Evolutionary conservation across 805 yeast species (phyloP).

Genomic region (Scheffersomyces lignosus): DNA sequence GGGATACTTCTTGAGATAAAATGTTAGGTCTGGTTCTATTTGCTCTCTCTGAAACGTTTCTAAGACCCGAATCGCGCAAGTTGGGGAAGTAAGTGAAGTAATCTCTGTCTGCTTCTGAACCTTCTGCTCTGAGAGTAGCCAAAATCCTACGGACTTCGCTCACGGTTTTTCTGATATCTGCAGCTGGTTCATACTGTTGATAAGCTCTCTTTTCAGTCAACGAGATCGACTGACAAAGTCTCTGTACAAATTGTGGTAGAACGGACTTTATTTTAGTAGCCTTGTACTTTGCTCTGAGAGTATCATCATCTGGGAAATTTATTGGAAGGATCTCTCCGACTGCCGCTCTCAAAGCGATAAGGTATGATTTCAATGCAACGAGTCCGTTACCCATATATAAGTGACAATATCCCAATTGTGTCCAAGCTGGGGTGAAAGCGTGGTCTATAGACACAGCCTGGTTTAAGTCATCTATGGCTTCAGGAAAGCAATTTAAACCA

Average conservation of each 20-base stretch:
- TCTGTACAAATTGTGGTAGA: constrained; percentile 41
- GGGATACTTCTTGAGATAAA: constrained; percentile 38
- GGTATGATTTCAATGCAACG: constrained; percentile 33
- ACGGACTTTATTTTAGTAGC: constrained; percentile 20
- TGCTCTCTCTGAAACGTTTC: constrained; percentile 28
- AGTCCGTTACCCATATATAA: constrained; percentile 39
- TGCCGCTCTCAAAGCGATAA: constrained; percentile 27
- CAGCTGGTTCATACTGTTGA: constrained; percentile 32
- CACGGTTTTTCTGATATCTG: constrained; percentile 22
- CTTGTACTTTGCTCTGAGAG: constrained; percentile 17
- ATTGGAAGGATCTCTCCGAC: constrained; percentile 34
- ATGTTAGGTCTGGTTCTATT: constrained; percentile 35
- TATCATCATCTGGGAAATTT: constrained; percentile 14
- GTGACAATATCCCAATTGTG: constrained; percentile 44
- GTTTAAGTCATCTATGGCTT: constrained; percentile 38
- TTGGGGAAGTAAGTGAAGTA: constrained; percentile 28
- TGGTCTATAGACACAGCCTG: constrained; percentile 30
- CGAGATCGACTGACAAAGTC: constrained; percentile 31
- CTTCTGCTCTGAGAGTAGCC: constrained; percentile 21
- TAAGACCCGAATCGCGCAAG: constrained; percentile 19
- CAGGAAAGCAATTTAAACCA: constrained; percentile 40
- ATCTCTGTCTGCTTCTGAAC: constrained; percentile 23
- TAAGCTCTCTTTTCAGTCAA: constrained; percentile 38
- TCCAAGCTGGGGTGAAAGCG: constrained; percentile 43
- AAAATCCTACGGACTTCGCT: constrained; percentile 27